Conservation (phyloP, 345 rosid genomes). For the Brassica rapa region DNA sequence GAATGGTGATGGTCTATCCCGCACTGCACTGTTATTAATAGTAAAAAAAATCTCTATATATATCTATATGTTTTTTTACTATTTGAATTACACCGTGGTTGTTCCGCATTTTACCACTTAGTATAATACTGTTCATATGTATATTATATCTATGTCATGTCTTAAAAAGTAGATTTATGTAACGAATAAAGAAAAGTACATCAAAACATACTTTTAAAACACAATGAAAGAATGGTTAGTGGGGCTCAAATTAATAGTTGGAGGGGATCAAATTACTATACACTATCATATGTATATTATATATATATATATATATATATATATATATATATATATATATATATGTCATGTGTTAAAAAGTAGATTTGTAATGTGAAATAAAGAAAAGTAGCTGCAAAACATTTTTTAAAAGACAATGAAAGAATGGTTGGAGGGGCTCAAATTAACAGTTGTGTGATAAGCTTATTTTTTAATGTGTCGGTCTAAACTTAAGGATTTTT, state of each 20-base stretch:
- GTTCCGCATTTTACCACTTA: background rate
- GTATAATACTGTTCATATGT: background rate
- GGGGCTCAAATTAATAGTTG: background rate
- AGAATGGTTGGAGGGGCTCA: background rate
- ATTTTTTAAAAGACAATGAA: background rate
- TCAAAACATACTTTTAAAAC: background rate
- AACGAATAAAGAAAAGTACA: background rate
- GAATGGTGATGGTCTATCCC: too few species aligned
- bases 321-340: too few species aligned
- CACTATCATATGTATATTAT: background rate
- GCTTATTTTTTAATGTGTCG: slow-evolving; percentile 18
- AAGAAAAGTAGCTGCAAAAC: background rate
- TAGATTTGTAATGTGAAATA: background rate
- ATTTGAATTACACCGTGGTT: too few species aligned
- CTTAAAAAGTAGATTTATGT: background rate
- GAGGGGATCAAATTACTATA: background rate
- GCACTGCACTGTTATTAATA: too few species aligned
- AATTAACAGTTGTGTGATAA: background rate
- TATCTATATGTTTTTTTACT: too few species aligned
- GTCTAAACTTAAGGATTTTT: background rate
- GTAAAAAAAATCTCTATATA: too few species aligned
- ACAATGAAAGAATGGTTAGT: background rate
- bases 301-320: too few species aligned
- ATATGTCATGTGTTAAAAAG: background rate
- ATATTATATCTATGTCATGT: background rate